Percentiles rank a stretch among this genome's conserved stretches.
phyloP scores from a whole-genome alignment of 352 stramenopile genomes.

The Globisporangium camurandrum region DNA sequence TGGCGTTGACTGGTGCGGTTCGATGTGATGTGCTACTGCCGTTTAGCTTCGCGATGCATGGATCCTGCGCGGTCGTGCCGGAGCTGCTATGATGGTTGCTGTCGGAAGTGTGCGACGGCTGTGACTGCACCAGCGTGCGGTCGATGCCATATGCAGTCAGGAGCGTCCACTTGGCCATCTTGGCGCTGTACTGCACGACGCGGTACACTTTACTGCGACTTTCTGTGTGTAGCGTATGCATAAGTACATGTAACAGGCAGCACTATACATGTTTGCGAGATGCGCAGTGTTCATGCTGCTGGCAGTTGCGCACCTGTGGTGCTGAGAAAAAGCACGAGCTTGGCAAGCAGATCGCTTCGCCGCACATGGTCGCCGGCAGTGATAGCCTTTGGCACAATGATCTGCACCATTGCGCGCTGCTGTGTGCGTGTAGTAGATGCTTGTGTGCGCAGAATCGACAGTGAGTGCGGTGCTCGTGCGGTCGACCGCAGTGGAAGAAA shows the following conservation, averaged over 20 bases:
- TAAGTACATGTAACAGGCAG: not conserved
- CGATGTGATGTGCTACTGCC: not conserved
- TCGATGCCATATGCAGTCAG: constrained; percentile 17
- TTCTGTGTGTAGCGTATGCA: constrained; percentile 21
- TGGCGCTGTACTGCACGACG: constrained; percentile 54
- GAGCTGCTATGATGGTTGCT: no score
- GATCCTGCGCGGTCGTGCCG: no score
- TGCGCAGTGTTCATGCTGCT: no score
- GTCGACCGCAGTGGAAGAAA: no score
- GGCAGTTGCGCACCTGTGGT: constrained; percentile 26
- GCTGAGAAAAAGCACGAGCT: constrained; percentile 41
- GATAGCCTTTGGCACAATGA: not conserved
- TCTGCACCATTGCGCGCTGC: not conserved
- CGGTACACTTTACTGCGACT: constrained; percentile 56
- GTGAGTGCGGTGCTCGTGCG: no score
- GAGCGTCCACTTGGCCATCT: constrained; percentile 38
- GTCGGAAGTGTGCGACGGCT: not conserved
- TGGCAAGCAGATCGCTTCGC: constrained; percentile 25
- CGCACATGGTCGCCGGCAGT: not conserved
- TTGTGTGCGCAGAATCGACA: no score
- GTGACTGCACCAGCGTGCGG: not conserved
- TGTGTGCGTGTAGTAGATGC: not conserved
- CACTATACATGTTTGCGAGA: not conserved
- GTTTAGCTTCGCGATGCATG: no score
- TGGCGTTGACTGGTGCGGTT: not conserved